Percentiles rank a stretch among this genome's conserved stretches.
These are phyloP conservation scores for Ailanthus altissimus DNA, from an alignment of 345 rosid species.

Conservation along the genomic window DNA sequence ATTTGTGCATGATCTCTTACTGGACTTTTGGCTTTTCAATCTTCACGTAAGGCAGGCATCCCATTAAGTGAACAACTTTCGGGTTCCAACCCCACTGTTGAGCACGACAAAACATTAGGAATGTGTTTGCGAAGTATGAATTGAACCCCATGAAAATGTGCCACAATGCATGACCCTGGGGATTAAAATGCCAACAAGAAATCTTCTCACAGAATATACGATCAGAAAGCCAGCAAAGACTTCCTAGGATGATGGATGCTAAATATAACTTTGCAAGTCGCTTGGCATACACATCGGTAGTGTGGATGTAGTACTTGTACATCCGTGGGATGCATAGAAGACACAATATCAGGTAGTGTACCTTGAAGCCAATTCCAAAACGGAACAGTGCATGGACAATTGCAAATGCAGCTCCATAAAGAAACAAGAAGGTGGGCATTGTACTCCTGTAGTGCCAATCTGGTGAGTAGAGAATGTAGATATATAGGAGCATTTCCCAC, in stretches of 20 bases:
- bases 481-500: constrained; percentile 95
- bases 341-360: constrained; percentile 72
- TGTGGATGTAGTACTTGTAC: constrained; percentile 96
- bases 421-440: constrained; percentile 93
- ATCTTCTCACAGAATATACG: constrained; percentile 59
- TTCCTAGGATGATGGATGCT: constrained; percentile 58
- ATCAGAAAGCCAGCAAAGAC: constrained; percentile 73
- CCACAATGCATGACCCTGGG: constrained; percentile 96
- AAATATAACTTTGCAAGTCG: constrained; percentile 69
- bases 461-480: constrained; percentile 94
- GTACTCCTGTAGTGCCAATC: constrained; percentile 97
- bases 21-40: constrained; percentile 71
- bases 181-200: constrained; percentile 67
- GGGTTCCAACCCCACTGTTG: constrained; percentile 83
- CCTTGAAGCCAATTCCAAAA: constrained; percentile 83
- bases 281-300: constrained; percentile 64
- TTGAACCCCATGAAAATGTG: constrained; percentile 88
- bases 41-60: constrained; percentile 78
- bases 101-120: constrained; percentile 97
- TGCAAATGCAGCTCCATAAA: constrained; percentile 85
- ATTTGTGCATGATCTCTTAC: constrained; percentile 22
- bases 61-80: constrained; percentile 51
- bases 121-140: constrained; percentile 86
- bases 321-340: constrained; percentile 88
- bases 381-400: constrained; percentile 60